Percentiles rank a stretch among this genome's conserved stretches.
These are phyloP conservation scores for Triticum dicoccoides DNA, from an alignment of 176 grass and related monocot genomes.

Conservation along the genomic window DNA sequence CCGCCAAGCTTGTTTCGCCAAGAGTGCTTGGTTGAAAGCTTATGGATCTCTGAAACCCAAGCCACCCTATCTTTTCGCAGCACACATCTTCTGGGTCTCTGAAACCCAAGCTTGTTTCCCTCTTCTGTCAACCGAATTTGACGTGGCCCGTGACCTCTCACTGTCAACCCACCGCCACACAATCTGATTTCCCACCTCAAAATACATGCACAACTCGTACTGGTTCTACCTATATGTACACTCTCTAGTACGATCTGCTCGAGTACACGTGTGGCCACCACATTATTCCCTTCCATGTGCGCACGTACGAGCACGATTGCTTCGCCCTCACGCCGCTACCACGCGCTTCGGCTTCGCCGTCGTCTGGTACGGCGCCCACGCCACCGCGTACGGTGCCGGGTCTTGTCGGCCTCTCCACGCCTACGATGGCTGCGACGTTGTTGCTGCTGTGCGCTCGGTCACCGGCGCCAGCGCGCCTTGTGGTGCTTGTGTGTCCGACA, in stretches of 20 bases:
- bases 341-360: neutral
- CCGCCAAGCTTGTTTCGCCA: no score
- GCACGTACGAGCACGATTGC: neutral
- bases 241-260: neutral
- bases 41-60: no score
- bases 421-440: neutral
- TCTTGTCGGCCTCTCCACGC: neutral
- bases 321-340: constrained; percentile 28
- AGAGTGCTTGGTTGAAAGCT: no score
- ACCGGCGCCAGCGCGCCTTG: neutral
- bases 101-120: neutral
- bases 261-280: neutral
- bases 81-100: no score
- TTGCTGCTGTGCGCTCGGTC: no score
- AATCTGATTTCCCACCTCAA: neutral
- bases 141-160: constrained; percentile 2
- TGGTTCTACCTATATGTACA: neutral
- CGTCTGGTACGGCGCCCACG: neutral
- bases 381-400: neutral
- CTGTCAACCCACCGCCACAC: constrained; percentile 27
- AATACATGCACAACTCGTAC: neutral
- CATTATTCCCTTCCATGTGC: constrained; percentile 2
- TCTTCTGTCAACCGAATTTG: neutral
- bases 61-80: no score
- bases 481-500: neutral